These are phyloP conservation scores for Eucalyptus rudis DNA, from an alignment of 345 rosid genomes.

Conservation along the genomic window DNA sequence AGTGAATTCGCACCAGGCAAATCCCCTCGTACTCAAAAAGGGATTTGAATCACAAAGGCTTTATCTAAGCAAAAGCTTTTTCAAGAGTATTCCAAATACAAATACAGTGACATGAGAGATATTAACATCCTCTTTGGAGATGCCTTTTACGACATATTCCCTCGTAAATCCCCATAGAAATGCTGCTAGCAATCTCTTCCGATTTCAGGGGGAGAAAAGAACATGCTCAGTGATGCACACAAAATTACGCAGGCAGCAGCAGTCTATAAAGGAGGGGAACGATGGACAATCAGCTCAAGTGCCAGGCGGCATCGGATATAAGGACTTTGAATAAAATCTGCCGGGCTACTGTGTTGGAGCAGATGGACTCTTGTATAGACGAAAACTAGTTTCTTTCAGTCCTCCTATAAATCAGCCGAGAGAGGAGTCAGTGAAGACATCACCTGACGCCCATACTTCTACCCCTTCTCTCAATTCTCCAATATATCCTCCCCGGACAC, in stretches of 20 bases:
- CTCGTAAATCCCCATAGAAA: background rate
- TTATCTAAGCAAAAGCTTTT: background rate
- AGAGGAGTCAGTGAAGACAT: background rate
- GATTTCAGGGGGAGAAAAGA: background rate
- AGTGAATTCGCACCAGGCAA: background rate
- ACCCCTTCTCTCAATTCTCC: background rate
- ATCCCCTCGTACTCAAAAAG: background rate
- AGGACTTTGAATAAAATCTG: background rate
- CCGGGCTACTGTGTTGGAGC: background rate
- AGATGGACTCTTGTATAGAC: background rate
- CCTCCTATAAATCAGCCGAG: background rate
- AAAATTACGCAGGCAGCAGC: background rate
- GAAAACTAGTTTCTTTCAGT: background rate
- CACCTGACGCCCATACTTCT: background rate
- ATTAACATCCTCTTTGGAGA: background rate
- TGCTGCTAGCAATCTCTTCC: background rate
- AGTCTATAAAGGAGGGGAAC: background rate
- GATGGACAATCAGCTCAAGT: background rate
- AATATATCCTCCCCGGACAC: background rate
- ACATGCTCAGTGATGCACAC: background rate
- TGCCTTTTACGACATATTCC: background rate
- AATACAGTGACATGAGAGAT: background rate
- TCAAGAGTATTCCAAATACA: background rate
- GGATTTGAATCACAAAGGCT: background rate
- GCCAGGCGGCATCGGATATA: background rate